Conservation (phyloP, 345 rosid genomes). For the Eucalyptus leucophloia region DNA sequence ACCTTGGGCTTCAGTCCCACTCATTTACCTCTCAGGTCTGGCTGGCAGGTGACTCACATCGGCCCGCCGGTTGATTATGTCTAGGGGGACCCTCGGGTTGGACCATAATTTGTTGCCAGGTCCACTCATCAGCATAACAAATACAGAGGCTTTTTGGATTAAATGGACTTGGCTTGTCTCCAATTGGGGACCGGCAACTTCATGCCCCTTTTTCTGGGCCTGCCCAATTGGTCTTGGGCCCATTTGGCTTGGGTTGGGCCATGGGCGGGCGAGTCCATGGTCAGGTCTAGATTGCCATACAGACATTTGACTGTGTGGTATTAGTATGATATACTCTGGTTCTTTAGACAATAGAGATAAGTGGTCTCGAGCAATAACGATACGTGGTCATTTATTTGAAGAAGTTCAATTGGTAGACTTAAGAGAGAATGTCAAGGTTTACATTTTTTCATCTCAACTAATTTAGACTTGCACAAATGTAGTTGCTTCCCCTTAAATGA, state of each 20-base stretch:
- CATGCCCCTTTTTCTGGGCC: background rate
- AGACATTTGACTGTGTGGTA: background rate
- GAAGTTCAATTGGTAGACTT: background rate
- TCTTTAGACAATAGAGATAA: background rate
- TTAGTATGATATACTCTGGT: background rate
- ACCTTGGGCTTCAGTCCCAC: background rate
- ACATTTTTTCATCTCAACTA: background rate
- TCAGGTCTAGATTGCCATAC: background rate
- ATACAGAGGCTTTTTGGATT: no score
- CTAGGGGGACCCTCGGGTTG: background rate
- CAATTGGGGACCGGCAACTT: background rate
- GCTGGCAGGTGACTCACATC: background rate
- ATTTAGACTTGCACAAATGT: background rate
- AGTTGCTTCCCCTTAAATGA: background rate
- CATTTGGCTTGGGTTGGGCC: background rate
- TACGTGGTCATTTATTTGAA: background rate
- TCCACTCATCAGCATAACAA: background rate
- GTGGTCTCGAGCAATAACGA: background rate
- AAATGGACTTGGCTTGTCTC: background rate
- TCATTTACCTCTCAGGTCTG: background rate
- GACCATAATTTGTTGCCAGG: background rate
- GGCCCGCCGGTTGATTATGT: background rate
- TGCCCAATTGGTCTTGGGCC: background rate
- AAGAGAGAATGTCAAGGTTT: background rate
- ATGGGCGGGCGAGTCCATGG: background rate